Conservation (phyloP, 2,329 filamentous ascomycete genomes). For the Venturia oleaginea region DNA sequence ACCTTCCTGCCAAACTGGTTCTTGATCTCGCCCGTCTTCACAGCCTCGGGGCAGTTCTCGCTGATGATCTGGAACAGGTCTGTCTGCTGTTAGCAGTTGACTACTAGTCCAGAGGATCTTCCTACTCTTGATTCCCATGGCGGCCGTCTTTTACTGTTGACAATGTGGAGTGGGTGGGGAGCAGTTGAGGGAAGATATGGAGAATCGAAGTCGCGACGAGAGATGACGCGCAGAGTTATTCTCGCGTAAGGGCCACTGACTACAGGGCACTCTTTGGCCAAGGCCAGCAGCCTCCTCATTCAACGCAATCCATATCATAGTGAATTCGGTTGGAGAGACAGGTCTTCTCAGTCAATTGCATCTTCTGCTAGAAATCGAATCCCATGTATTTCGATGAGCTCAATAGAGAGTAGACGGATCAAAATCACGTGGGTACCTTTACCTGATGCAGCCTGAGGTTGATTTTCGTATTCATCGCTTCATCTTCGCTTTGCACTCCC, state of each 20-base stretch:
- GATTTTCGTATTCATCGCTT: too few species aligned
- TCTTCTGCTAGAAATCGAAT: too few species aligned
- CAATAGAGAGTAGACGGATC: too few species aligned
- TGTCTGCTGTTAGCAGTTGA: constrained; percentile 12
- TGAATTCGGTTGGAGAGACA: too few species aligned
- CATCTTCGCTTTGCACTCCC: too few species aligned
- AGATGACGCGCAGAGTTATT: constrained; percentile 8
- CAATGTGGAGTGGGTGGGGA: neutral
- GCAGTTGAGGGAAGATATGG: too few species aligned
- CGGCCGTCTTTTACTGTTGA: neutral
- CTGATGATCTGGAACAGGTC: constrained; percentile 40
- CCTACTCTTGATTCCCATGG: constrained; percentile 12
- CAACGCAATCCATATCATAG: neutral
- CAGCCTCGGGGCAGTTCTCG: constrained; percentile 86
- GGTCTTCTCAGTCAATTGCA: too few species aligned
- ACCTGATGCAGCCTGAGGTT: too few species aligned
- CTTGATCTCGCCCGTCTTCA: constrained; percentile 98
- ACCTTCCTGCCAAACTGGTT: constrained; percentile 98
- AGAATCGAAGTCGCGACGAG: neutral
- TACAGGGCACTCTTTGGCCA: too few species aligned
- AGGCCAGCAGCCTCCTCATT: neutral
- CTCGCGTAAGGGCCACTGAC: neutral
- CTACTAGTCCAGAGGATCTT: neutral
- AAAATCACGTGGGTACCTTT: too few species aligned
- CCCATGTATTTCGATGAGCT: too few species aligned